A percentile compares a stretch with the other conserved stretches of the same genome.
Conservation (phyloP, 1,284 basidiomycete genomes). For the Apiotrichum montevideense region DNA sequence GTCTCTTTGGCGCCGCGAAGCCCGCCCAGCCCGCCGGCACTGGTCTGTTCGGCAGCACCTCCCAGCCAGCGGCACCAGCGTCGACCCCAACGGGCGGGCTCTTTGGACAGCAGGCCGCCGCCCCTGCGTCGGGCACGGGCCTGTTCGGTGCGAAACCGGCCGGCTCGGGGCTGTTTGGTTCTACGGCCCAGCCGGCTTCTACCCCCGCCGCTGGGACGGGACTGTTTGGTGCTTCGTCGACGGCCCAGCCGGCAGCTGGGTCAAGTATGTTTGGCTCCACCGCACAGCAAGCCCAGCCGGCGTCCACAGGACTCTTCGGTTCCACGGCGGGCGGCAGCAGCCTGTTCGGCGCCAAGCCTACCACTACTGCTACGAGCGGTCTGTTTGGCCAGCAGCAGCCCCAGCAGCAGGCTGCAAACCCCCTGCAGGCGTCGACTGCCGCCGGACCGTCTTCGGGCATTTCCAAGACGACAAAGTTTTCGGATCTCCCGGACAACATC, state of each 20-base stretch:
- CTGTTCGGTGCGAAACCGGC: not conserved
- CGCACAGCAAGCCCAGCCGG: not conserved
- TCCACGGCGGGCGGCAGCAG: not conserved
- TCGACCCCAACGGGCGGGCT: too few species aligned
- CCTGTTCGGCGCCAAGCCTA: conserved; percentile 3
- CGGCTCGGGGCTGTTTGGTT: conserved; percentile 20
- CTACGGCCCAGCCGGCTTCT: not conserved
- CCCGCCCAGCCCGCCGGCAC: not conserved
- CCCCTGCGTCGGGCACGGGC: too few species aligned
- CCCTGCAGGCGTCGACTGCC: conserved; percentile 8
- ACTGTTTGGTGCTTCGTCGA: too few species aligned
- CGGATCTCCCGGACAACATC: conserved; percentile 32
- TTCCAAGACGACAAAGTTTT: conserved; percentile 36
- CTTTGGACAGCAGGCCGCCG: too few species aligned
- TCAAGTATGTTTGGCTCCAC: conserved; percentile 4
- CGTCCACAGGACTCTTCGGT: not conserved
- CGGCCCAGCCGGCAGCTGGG: not conserved
- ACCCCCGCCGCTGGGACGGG: conserved; percentile 4
- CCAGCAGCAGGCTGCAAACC: not conserved
- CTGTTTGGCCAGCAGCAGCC: conserved; percentile 11
- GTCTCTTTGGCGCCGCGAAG: conserved; percentile 1
- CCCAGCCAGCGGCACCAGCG: too few species aligned
- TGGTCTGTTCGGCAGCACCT: too few species aligned
- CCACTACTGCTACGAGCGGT: conserved; percentile 1
- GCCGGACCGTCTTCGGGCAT: conserved; percentile 13